These are phyloP conservation scores for Termitomyces sp. DNA, from an alignment of 768 basidiomycete species.

Conservation along the genomic window DNA sequence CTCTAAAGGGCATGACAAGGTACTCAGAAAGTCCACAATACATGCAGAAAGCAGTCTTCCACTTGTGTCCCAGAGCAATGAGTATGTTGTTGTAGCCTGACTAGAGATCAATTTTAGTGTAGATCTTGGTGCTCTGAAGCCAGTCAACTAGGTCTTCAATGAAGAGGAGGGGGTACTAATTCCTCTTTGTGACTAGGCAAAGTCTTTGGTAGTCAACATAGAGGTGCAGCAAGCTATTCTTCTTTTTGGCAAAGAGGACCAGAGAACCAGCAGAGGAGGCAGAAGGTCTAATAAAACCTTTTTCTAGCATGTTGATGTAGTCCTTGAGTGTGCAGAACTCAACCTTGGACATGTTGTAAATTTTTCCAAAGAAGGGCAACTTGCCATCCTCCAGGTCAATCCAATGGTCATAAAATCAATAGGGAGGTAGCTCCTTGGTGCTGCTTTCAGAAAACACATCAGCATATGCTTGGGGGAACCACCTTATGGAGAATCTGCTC, in stretches of 20 bases:
- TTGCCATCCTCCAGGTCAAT: no score
- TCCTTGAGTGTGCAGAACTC: no score
- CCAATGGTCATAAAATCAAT: not conserved
- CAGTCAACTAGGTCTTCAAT: not conserved
- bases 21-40: not conserved
- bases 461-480: no score
- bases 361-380: no score
- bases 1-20: not conserved
- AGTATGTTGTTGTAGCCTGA: not conserved
- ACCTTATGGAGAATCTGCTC: not conserved
- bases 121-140: not conserved
- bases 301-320: no score
- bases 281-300: no score
- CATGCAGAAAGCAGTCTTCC: not conserved
- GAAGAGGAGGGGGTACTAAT: not conserved
- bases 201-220: not conserved
- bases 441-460: not conserved
- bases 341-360: no score
- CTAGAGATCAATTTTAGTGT: not conserved
- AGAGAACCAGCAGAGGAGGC: not conserved
- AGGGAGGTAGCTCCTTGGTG: not conserved
- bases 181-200: not conserved
- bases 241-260: not conserved
- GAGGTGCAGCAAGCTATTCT: not conserved
- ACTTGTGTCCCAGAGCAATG: not conserved